These are phyloP conservation scores for Arabidopsis suecica DNA, from an alignment of 345 rosid genomes.

Conservation along the genomic window DNA sequence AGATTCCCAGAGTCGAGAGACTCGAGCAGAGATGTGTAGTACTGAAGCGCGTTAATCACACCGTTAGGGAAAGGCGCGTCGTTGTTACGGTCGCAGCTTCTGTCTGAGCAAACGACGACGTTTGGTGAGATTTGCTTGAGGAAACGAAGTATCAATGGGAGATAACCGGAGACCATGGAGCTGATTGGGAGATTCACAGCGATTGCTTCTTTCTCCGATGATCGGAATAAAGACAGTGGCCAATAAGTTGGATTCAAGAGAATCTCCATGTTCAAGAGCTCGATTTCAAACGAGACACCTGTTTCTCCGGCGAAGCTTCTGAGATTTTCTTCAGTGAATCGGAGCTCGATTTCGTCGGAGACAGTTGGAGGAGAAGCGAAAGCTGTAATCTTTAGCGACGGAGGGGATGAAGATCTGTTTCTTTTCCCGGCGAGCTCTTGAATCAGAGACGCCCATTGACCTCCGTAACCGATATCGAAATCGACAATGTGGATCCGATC, in stretches of 20 bases:
- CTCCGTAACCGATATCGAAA: slow-evolving; percentile 84
- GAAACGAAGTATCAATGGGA: slow-evolving; percentile 64
- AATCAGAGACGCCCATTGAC: slow-evolving; percentile 92
- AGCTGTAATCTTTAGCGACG: slow-evolving; percentile 73
- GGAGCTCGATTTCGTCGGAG: slow-evolving; percentile 58
- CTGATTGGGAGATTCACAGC: slow-evolving; percentile 81
- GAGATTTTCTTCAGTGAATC: slow-evolving; percentile 71
- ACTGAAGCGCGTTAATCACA: slow-evolving; percentile 66
- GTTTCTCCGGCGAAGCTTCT: slow-evolving; percentile 64
- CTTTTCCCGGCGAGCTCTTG: slow-evolving; percentile 72
- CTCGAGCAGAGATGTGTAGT: slow-evolving; percentile 64
- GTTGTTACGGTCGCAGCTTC: slow-evolving; percentile 65
- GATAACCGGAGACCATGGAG: slow-evolving; percentile 53
- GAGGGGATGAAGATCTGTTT: slow-evolving; percentile 43
- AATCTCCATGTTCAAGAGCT: slow-evolving; percentile 56
- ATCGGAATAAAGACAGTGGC: slow-evolving; percentile 43
- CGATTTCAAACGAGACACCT: slow-evolving; percentile 62
- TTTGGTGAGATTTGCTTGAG: slow-evolving; percentile 80
- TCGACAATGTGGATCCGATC: slow-evolving; percentile 74
- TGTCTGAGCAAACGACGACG: slow-evolving; percentile 76
- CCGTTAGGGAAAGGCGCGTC: slow-evolving; percentile 76
- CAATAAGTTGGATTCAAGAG: slow-evolving; percentile 48
- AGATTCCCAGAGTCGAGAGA: slow-evolving; percentile 64
- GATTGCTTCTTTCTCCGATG: slow-evolving; percentile 57
- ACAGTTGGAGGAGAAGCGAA: slow-evolving; percentile 61